Conservation (phyloP, 1,284 basidiomycete genomes). For the Chondrostereum purpureum region DNA sequence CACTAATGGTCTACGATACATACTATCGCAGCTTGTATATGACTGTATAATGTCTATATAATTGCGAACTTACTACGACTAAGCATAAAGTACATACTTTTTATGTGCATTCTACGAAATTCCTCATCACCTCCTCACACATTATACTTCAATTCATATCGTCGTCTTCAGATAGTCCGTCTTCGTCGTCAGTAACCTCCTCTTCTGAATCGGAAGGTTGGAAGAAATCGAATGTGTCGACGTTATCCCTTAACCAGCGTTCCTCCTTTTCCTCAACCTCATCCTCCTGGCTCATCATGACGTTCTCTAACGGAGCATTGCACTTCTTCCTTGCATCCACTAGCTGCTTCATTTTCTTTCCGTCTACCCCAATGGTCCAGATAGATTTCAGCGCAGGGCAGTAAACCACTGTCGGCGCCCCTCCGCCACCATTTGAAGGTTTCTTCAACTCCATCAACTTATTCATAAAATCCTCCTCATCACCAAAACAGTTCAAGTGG, state of each 20-base stretch:
- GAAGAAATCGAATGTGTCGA: slow-evolving; percentile 26
- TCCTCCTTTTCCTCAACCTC: slow-evolving; percentile 5
- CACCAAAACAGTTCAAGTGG: slow-evolving; percentile 35
- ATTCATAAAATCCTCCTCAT: slow-evolving; percentile 31
- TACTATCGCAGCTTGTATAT: too few relatives aligned
- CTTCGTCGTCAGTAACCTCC: slow-evolving; percentile 13
- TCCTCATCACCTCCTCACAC: too few relatives aligned
- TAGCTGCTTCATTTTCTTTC: slow-evolving; percentile 33
- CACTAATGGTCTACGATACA: too few relatives aligned
- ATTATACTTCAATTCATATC: too few relatives aligned
- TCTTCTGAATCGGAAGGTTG: slow-evolving; percentile 25
- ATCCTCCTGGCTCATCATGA: slow-evolving; percentile 27
- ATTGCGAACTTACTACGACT: too few relatives aligned
- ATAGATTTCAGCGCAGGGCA: slow-evolving; percentile 40
- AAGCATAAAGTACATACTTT: too few relatives aligned
- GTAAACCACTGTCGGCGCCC: slow-evolving; percentile 18
- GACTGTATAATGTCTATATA: too few relatives aligned
- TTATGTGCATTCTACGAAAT: too few relatives aligned
- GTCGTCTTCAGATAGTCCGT: slow-evolving; percentile 3
- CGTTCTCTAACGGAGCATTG: slow-evolving; percentile 20
- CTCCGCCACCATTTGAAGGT: slow-evolving; percentile 6
- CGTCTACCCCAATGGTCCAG: slow-evolving; percentile 36
- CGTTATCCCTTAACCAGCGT: slow-evolving; percentile 10
- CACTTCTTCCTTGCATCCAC: slow-evolving; percentile 32
- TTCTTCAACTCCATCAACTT: slow-evolving; percentile 24